These are phyloP conservation scores for Solanum hybrid DNA, from an alignment of 305 asterid species.

Conservation along the genomic window DNA sequence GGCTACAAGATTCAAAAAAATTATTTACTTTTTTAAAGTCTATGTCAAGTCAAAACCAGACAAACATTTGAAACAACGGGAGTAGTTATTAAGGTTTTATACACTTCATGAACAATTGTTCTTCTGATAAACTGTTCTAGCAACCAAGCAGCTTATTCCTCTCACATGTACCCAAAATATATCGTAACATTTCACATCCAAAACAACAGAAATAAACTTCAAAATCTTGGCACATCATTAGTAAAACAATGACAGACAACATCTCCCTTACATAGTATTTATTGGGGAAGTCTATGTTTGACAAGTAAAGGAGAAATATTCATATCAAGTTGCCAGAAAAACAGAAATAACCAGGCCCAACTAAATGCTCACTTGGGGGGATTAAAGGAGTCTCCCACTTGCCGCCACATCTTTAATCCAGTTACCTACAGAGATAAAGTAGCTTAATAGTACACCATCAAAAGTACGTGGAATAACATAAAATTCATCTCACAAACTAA, in stretches of 20 bases:
- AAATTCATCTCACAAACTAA: background rate
- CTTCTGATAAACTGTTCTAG: background rate
- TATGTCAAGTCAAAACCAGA: background rate
- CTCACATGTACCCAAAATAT: background rate
- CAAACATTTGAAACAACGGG: background rate
- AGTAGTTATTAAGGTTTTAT: background rate
- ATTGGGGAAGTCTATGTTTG: background rate
- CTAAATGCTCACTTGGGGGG: constrained; percentile 76
- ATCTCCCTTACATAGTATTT: background rate
- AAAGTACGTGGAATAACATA: background rate
- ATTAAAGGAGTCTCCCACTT: constrained; percentile 92
- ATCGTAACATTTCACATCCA: too few relatives aligned
- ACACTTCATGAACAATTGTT: background rate
- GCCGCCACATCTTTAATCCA: constrained; percentile 90
- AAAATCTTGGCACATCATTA: background rate
- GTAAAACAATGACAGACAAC: background rate
- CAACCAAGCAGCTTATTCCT: too few relatives aligned
- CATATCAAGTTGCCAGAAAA: background rate
- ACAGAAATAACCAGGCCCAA: background rate
- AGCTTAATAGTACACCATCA: constrained; percentile 1
- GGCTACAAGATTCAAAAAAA: background rate
- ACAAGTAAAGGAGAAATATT: background rate
- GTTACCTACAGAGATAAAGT: constrained; percentile 47
- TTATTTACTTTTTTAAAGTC: background rate
- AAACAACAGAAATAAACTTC: too few relatives aligned